Evolutionary conservation across 2,329 filamentous ascomycete genomes (phyloP).

Genomic region (Ceratocystis ficicola): DNA sequence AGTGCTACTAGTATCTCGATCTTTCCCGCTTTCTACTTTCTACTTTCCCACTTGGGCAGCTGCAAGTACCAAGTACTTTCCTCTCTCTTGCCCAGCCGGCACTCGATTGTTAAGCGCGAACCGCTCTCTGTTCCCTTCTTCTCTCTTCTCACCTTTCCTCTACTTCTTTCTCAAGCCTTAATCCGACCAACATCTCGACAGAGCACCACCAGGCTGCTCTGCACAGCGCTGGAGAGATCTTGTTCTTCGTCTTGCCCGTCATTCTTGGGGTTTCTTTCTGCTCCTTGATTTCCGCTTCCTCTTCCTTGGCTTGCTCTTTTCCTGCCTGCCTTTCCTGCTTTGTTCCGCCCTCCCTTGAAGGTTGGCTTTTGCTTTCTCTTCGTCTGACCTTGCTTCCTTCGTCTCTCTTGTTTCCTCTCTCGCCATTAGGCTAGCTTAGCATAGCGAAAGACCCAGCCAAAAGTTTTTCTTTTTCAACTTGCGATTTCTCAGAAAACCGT

Average conservation of each 20-base stretch:
- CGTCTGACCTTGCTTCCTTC: not conserved
- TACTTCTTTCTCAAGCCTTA: not conserved
- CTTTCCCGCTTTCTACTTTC: not conserved
- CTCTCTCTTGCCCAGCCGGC: not conserved
- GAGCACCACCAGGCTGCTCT: not conserved
- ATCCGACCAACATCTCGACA: not conserved
- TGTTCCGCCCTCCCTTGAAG: not conserved
- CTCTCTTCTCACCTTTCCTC: not conserved
- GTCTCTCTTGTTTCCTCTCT: not conserved
- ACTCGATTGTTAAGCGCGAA: not conserved
- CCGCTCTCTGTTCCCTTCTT: not conserved
- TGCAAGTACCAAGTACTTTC: not conserved
- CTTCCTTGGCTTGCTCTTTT: not conserved
- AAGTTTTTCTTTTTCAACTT: not conserved
- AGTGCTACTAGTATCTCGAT: not conserved
- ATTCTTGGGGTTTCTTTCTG: not conserved
- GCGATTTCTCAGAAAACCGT: not conserved
- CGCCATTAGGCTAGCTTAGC: too few species aligned
- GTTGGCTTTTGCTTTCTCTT: too few species aligned
- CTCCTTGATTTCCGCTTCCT: not conserved
- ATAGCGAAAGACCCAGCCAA: not conserved
- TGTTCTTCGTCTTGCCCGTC: not conserved
- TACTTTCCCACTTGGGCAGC: not conserved
- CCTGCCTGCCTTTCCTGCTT: not conserved
- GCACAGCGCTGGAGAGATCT: not conserved